Conservation (phyloP, 805 yeast genomes). For the Metschnikowia shivogae region DNA sequence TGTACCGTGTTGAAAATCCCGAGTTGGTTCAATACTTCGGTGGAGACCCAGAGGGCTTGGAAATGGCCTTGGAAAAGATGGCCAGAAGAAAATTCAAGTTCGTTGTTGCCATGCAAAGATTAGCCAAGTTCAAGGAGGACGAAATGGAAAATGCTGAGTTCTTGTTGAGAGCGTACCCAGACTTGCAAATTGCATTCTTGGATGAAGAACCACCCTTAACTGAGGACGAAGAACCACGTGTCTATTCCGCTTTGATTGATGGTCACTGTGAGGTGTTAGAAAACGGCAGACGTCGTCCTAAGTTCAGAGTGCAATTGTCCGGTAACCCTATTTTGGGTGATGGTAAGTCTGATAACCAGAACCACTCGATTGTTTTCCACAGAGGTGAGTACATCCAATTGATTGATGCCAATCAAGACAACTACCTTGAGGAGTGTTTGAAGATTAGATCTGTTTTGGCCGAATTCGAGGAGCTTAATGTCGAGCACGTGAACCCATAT, state of each 20-base stretch:
- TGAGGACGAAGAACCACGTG: slow-evolving; percentile 48
- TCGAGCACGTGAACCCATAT: slow-evolving; percentile 66
- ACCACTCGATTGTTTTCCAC: slow-evolving; percentile 67
- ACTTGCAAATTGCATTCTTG: slow-evolving; percentile 58
- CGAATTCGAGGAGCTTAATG: slow-evolving; percentile 68
- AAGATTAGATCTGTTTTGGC: slow-evolving; percentile 71
- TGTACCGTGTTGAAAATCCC: slow-evolving; percentile 46
- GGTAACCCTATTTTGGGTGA: slow-evolving; percentile 84
- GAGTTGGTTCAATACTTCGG: slow-evolving; percentile 94
- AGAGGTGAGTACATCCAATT: slow-evolving; percentile 80
- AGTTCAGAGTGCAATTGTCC: slow-evolving; percentile 60
- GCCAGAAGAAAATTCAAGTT: slow-evolving; percentile 61
- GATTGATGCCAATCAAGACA: slow-evolving; percentile 82
- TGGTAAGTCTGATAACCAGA: slow-evolving; percentile 82
- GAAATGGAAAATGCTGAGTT: slow-evolving; percentile 58
- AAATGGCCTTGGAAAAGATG: slow-evolving; percentile 82
- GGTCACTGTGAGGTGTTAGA: slow-evolving; percentile 35
- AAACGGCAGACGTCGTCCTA: slow-evolving; percentile 50
- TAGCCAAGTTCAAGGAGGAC: slow-evolving; percentile 49
- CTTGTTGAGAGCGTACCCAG: slow-evolving; percentile 62
- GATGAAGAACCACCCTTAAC: slow-evolving; percentile 53
- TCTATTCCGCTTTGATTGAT: slow-evolving; percentile 66
- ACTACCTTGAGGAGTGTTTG: slow-evolving; percentile 75
- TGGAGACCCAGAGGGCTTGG: slow-evolving; percentile 95
- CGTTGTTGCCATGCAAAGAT: slow-evolving; percentile 62